Evolutionary conservation across 2,329 filamentous ascomycete species (phyloP).

Genomic region (Arachnopeziza araneosa): DNA sequence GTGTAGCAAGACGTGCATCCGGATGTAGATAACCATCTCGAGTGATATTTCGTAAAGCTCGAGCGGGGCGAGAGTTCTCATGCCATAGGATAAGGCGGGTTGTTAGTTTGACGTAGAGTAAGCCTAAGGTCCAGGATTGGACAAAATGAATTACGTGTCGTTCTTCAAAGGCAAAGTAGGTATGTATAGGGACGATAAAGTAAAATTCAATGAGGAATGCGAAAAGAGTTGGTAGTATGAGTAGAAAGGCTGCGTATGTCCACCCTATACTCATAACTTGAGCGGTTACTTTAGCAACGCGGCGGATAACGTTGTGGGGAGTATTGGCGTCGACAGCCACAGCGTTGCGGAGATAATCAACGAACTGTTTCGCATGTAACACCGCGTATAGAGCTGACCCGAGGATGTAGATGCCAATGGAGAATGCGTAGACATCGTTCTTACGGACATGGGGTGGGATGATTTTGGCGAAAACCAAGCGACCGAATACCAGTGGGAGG

Average conservation of each 20-base stretch:
- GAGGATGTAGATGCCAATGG: conserved; percentile 78
- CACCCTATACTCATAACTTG: conserved; percentile 53
- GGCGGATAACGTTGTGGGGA: conserved; percentile 24
- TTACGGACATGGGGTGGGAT: conserved; percentile 68
- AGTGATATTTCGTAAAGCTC: conserved; percentile 68
- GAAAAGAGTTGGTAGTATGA: conserved; percentile 78
- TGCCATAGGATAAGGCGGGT: conserved; percentile 64
- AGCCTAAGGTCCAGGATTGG: conserved; percentile 88
- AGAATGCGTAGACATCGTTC: conserved; percentile 97
- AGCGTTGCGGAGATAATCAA: conserved; percentile 30
- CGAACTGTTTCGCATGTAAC: conserved; percentile 41
- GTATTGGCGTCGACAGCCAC: conserved; percentile 22
- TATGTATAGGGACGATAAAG: conserved; percentile 67
- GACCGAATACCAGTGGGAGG: conserved; percentile 78
- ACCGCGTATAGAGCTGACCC: conserved; percentile 60
- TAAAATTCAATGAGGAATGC: conserved; percentile 83
- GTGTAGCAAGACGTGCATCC: conserved; percentile 71
- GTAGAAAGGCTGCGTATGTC: conserved; percentile 65
- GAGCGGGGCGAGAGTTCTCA: conserved; percentile 63
- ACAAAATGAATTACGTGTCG: conserved; percentile 77
- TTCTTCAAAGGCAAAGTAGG: conserved; percentile 30
- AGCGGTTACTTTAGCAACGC: conserved; percentile 9
- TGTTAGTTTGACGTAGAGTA: conserved; percentile 81
- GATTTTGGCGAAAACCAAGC: conserved; percentile 66
- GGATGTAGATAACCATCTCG: conserved; percentile 73